Evolutionary conservation across 2,329 filamentous ascomycete genomes (phyloP).

Genomic region (Colletotrichum gloeosporioides): DNA sequence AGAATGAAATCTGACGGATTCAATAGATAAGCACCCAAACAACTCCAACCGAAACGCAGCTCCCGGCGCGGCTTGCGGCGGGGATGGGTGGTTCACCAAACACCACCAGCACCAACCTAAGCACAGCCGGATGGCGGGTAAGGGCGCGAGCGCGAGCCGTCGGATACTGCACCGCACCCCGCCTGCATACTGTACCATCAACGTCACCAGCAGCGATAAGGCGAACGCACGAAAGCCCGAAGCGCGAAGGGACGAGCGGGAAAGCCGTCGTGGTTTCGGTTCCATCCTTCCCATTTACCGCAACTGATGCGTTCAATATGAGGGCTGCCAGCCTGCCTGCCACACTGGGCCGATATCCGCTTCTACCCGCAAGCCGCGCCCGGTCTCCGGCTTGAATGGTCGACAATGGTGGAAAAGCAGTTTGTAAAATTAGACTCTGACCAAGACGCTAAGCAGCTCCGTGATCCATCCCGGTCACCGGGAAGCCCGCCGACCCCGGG

Average conservation of each 20-base stretch:
- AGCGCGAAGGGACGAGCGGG: not conserved
- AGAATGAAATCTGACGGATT: not conserved
- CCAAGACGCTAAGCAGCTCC: not conserved
- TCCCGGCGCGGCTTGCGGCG: not conserved
- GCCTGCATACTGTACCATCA: not conserved
- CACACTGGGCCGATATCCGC: not conserved
- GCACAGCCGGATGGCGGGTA: not conserved
- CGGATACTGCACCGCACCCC: not conserved
- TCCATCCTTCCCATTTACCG: not conserved
- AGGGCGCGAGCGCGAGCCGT: not conserved
- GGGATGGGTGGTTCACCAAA: not conserved
- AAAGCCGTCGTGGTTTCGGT: not conserved
- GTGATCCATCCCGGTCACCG: not conserved
- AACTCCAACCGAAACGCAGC: not conserved
- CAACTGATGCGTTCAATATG: not conserved
- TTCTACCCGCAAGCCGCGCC: not conserved
- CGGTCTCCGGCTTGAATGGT: no score
- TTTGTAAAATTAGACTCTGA: no score
- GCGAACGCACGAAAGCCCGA: not conserved
- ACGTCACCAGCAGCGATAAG: not conserved
- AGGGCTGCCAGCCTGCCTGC: not conserved
- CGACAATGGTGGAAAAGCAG: fast-evolving
- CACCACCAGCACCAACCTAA: not conserved
- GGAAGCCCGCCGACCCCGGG: not conserved
- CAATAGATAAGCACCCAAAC: not conserved